Evolutionary conservation across 2,329 filamentous ascomycete genomes (phyloP).

Genomic region (Mycosphaerella arachidis): DNA sequence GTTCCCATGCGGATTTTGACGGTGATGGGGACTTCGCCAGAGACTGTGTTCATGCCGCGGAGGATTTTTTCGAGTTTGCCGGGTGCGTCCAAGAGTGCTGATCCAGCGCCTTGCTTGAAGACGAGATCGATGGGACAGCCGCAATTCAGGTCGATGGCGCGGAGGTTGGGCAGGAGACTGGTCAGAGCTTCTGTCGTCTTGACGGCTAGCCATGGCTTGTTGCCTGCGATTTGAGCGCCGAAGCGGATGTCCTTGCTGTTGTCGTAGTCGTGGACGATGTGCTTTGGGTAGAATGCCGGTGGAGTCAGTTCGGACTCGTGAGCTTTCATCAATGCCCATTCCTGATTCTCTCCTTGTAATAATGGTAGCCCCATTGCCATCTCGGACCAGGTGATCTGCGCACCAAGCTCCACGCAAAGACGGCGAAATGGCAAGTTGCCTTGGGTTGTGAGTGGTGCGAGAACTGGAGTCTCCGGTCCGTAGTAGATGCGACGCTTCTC

Average conservation of each 20-base stretch:
- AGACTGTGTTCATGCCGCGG: slow-evolving; percentile 91
- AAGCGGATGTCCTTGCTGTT: slow-evolving; percentile 80
- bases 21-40: slow-evolving; percentile 83
- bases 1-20: slow-evolving; percentile 94
- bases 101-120: slow-evolving; percentile 81
- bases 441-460: slow-evolving; percentile 95
- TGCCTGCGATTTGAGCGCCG: slow-evolving; percentile 86
- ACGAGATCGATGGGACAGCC: slow-evolving; percentile 96
- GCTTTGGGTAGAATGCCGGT: slow-evolving; percentile 60
- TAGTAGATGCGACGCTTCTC: slow-evolving; percentile 95
- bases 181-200: slow-evolving; percentile 82
- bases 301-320: slow-evolving; percentile 76
- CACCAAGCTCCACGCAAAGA: slow-evolving; percentile 82
- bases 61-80: slow-evolving; percentile 92
- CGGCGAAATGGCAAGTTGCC: slow-evolving; percentile 93
- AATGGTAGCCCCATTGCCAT: slow-evolving; percentile 93
- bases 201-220: slow-evolving; percentile 83
- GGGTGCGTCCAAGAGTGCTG: slow-evolving; percentile 81
- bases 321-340: slow-evolving; percentile 93
- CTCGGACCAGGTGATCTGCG: slow-evolving; percentile 92
- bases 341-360: slow-evolving; percentile 80
- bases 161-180: slow-evolving; percentile 71
- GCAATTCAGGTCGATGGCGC: slow-evolving; percentile 92
- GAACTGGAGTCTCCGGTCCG: slow-evolving; percentile 81
- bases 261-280: slow-evolving; percentile 71